Evolutionary conservation across 345 rosid species (phyloP), one percentile per base, ranked within the genome.

Genomic region (Camelina hispida): DNA sequence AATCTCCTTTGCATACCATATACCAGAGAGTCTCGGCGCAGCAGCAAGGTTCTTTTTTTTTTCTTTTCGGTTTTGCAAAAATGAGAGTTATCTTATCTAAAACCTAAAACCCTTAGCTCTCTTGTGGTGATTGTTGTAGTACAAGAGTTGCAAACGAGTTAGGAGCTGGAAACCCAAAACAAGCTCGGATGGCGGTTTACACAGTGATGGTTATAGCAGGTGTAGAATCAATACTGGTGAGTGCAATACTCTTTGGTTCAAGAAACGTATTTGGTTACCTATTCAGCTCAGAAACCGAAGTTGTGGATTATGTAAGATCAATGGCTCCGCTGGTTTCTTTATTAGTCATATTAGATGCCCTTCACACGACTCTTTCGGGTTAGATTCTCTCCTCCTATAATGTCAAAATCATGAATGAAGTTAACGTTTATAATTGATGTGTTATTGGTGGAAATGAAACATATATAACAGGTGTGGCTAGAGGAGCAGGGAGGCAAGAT

Each of bases 1-100:
- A 34, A 34, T 13, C 9, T 58, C 89, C 7, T 77, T 89, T 34
- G 37, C 37, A 74, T 87, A 77, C 68, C 64, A 82, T 37, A 86
- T 88, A 74, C 87, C 96, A n/a, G 86, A 81, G 67, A 86, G 85
- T 38, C 66, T 89, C 56, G 85, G 87, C 15, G 89, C 93, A 18
- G 93, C 93, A 12, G 87, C 80, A 75, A 89, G 95, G 95, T 89
- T 30, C 42, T 38, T 47, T 6, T 47, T 43, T 7, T 0, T 43
- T 9, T 69, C 34, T 7, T n/a, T 6, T 0, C 28, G n/a, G n/a
- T n/a, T n/a, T n/a, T n/a, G n/a, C n/a, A n/a, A 14, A 15, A 32
- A 38, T 18, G 3, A 0, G 11, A 54, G 61, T 23, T 17, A n/a
- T 37, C 38, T 5, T 59, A 67, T 15, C 22, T 10, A 9, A 34